Percentiles rank a stretch among this genome's conserved stretches.
phyloP scores from a whole-genome alignment of 75 land plant genomes.

The Pinus tabuliformis region DNA sequence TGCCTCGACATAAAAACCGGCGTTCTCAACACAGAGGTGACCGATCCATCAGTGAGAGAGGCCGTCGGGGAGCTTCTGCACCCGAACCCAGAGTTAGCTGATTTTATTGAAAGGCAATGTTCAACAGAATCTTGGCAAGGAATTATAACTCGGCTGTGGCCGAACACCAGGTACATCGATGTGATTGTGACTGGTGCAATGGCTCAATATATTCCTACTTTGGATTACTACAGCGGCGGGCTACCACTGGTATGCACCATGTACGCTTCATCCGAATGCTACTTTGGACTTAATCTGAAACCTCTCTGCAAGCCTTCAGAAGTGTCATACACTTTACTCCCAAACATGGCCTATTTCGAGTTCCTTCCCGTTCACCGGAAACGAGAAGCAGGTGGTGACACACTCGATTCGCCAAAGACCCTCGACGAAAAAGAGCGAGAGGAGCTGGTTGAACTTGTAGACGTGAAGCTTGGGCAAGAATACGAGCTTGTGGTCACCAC shows the following conservation, averaged over 20 bases:
- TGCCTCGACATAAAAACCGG: no score
- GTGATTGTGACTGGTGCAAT: constrained; percentile 43
- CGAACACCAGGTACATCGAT: constrained; percentile 30
- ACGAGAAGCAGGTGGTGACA: constrained; percentile 11
- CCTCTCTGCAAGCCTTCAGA: constrained; percentile 11
- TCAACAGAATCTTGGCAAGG: no score
- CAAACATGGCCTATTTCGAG: constrained; percentile 34
- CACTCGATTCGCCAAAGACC: not conserved
- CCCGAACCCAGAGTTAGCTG: no score
- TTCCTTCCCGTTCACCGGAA: constrained; percentile 26
- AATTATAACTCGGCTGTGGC: not conserved
- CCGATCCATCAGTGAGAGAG: no score
- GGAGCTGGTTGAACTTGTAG: constrained; percentile 40
- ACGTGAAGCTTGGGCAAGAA: constrained; percentile 75
- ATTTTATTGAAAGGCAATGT: no score
- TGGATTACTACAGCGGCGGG: constrained; percentile 19
- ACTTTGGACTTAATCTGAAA: constrained; percentile 27
- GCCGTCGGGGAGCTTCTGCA: no score
- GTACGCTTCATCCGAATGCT: constrained; percentile 35
- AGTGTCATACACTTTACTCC: constrained; percentile 26
- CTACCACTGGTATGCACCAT: constrained; percentile 35
- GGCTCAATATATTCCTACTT: constrained; percentile 41
- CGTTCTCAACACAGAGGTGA: no score
- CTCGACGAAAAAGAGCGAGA: not conserved
- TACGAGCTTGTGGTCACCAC: constrained; percentile 94